These are phyloP conservation scores for Exophiala viscosa DNA, from an alignment of 2,329 filamentous ascomycete genomes.

Conservation along the genomic window DNA sequence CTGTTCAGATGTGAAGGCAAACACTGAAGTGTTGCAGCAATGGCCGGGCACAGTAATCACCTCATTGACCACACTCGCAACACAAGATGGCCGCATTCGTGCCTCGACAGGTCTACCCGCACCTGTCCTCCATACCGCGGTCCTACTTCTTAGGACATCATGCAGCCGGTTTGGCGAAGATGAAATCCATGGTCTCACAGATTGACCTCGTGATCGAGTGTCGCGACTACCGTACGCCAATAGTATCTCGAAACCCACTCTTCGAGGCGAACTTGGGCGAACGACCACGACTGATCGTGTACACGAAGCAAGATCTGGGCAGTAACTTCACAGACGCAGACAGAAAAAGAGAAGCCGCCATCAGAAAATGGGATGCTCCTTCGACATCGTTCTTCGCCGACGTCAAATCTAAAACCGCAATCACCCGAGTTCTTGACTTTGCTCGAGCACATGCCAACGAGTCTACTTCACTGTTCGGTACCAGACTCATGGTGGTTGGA, in stretches of 20 bases:
- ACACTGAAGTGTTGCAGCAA: not conserved
- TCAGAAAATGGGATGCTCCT: slow-evolving; percentile 53
- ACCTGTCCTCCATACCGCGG: slow-evolving; percentile 70
- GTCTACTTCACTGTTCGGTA: slow-evolving; percentile 64
- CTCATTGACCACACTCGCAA: not conserved
- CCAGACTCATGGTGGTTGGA: slow-evolving; percentile 81
- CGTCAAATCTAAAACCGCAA: slow-evolving; percentile 45
- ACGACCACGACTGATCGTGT: slow-evolving; percentile 74
- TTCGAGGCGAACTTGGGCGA: slow-evolving; percentile 75
- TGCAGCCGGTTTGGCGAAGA: slow-evolving; percentile 71
- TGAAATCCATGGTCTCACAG: slow-evolving; percentile 73
- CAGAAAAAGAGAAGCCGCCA: slow-evolving; percentile 46
- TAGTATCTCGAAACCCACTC: slow-evolving; percentile 84
- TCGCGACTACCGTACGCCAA: slow-evolving; percentile 84
- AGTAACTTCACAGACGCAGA: slow-evolving; percentile 40
- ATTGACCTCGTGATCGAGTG: slow-evolving; percentile 92
- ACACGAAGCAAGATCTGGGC: slow-evolving; percentile 83
- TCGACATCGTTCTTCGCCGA: slow-evolving; percentile 53
- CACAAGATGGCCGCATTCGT: slow-evolving; percentile 53
- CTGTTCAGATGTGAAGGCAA: not conserved
- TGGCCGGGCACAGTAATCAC: slow-evolving; percentile 4
- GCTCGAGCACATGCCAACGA: slow-evolving; percentile 51
- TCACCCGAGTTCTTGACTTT: slow-evolving; percentile 47
- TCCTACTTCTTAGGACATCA: slow-evolving; percentile 97
- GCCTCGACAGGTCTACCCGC: slow-evolving; percentile 69